Evolutionary conservation across 495 filamentous ascomycete species (phyloP).

Genomic region (Thermothielavioides terrestris): DNA sequence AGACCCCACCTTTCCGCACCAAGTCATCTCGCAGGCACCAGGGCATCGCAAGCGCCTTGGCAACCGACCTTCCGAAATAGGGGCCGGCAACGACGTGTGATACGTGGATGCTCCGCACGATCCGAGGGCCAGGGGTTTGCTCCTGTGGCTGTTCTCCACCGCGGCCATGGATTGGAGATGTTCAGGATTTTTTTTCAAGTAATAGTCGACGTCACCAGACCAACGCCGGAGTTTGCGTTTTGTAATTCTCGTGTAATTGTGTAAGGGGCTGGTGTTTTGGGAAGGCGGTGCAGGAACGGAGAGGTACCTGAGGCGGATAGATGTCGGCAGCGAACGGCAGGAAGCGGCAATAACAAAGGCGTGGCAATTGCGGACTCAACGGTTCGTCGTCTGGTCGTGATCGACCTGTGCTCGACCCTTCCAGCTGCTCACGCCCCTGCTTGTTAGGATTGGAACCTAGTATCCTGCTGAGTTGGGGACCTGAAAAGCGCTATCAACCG

Average conservation of each 20-base stretch:
- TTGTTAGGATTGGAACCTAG: too few species aligned
- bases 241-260: slow-evolving; percentile 6
- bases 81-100: not conserved
- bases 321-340: not conserved
- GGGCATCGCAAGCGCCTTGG: not conserved
- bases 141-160: not conserved
- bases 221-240: not conserved
- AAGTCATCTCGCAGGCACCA: not conserved
- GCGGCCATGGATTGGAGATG: not conserved
- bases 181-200: slow-evolving; percentile 6
- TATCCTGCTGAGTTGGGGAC: too few species aligned
- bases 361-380: not conserved
- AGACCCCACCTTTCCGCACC: not conserved
- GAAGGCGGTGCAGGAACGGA: not conserved
- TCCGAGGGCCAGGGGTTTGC: not conserved
- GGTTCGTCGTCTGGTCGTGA: not conserved
- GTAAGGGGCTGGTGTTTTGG: not conserved
- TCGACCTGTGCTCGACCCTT: not conserved
- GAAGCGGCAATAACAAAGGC: not conserved
- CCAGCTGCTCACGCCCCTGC: too few species aligned
- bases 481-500: not conserved
- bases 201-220: slow-evolving; percentile 14
- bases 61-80: slow-evolving; percentile 7
- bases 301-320: not conserved
- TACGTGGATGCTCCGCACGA: not conserved